These are phyloP conservation scores for Flaveria robusta DNA, from an alignment of 129 eudicot species.

Conservation along the genomic window DNA sequence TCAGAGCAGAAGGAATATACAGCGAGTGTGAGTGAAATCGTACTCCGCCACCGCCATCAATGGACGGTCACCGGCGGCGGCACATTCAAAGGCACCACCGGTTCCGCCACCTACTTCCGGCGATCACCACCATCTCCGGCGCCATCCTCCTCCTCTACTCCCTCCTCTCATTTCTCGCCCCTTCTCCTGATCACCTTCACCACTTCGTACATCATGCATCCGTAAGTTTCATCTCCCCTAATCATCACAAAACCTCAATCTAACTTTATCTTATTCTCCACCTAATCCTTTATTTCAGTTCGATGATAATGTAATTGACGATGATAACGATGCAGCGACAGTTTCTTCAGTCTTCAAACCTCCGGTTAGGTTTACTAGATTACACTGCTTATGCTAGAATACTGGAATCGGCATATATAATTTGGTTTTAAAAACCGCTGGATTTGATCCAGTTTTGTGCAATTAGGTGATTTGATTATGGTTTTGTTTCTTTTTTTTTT, in stretches of 20 bases:
- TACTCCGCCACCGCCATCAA: conserved; percentile 20
- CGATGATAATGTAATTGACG: conserved; percentile 14
- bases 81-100: conserved; percentile 42
- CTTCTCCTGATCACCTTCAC: conserved; percentile 58
- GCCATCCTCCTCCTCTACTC: conserved; percentile 53
- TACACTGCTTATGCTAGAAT: neutral
- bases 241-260: neutral
- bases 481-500: conserved; percentile 17
- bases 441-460: conserved; percentile 41
- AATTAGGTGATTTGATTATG: conserved; percentile 14
- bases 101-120: conserved; percentile 44
- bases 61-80: conserved; percentile 59
- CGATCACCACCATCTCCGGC: conserved; percentile 49
- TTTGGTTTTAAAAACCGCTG: neutral
- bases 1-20: too few relatives aligned
- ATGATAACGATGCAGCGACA: conserved; percentile 23
- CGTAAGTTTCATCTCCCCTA: conserved; percentile 26
- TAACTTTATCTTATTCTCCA: neutral
- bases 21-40: neutral
- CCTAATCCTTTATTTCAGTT: conserved; percentile 24
- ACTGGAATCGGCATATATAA: neutral
- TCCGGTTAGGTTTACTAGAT: conserved; percentile 58
- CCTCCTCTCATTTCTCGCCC: conserved; percentile 64
- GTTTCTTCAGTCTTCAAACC: conserved; percentile 37
- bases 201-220: conserved; percentile 24